Evolutionary conservation across 257 asterid species (phyloP).

Genomic region (Jaltomata sinuosa): DNA sequence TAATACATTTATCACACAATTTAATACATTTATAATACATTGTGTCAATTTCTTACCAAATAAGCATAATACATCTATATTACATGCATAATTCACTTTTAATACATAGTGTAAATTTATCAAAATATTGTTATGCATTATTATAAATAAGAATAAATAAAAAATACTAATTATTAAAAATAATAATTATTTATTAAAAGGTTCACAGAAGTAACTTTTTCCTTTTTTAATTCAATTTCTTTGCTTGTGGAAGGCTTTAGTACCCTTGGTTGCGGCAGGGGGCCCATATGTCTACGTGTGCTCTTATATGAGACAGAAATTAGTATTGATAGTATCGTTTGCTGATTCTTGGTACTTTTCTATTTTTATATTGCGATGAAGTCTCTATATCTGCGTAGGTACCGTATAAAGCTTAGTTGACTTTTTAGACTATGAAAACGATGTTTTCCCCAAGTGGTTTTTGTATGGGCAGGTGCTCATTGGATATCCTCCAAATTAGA

Average conservation of each 20-base stretch:
- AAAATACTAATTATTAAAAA: too few species aligned
- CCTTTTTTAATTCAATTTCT: neutral
- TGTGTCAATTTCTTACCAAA: too few species aligned
- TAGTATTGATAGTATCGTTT: neutral
- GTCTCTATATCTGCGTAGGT: neutral
- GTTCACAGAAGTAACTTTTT: too few species aligned
- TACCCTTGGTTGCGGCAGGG: neutral
- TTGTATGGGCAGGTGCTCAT: neutral
- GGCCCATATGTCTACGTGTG: neutral
- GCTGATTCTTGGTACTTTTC: neutral
- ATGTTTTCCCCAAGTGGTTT: neutral
- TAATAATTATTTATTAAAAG: too few species aligned
- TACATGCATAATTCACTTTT: too few species aligned
- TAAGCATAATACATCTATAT: too few species aligned
- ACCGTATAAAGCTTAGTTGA: neutral
- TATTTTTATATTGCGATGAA: neutral
- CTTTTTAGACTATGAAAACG: neutral
- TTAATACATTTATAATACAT: too few species aligned
- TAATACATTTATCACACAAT: too few species aligned
- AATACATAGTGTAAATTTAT: too few species aligned
- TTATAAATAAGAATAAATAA: too few species aligned
- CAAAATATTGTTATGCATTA: too few species aligned
- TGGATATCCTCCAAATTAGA: neutral
- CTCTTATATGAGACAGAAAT: neutral
- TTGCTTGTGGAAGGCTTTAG: neutral